Evolutionary conservation across 2,329 filamentous ascomycete genomes (phyloP), one percentile per base, ranked within the genome.

Genomic region (Periconia sp.): DNA sequence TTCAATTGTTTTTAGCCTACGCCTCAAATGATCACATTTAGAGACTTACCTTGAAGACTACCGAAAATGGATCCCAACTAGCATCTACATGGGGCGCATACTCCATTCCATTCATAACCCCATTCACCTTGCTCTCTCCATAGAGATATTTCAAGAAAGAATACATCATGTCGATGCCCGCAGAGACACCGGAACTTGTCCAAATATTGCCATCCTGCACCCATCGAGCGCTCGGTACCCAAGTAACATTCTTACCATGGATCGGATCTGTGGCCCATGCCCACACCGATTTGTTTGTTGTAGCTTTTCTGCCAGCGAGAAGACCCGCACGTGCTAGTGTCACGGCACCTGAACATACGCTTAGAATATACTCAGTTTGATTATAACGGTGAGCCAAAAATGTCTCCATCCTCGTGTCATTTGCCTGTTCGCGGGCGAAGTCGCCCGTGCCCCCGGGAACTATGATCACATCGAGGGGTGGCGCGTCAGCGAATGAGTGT

Each of bases 181-280:
- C 81, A 36, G 75, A 76, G 7, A 85, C 75, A 0, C 84, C 84
- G 0, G 80, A 82, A 2, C 79, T 80, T 7, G 78, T 81, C 82
- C 83, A 87, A 6, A 86, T 68, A 43, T 85, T 84, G 12, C 80
- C 83, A 66, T 86, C 83, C 1, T 73, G 66, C 0, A 85, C 78
- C 79, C 81, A 87, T 34, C 85, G 72, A 19, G 84, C 84, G n/a
- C 72, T 71, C 1, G 72, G 68, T 21, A 83, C 73, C 84, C 84
- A 88, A 2, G 77, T 66, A 0, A 83, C 78, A 2, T 74, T 68
- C 0, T 75, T 71, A 0, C 78, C 74, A 40, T 75, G 65, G 1
- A 66, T 57, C 0, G 63, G 74, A 4, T 78, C 74, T 35, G 36
- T 40, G 5, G 44, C 46, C 2, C 34, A 40, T 15, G 62, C 60